Evolutionary conservation across 2,329 filamentous ascomycete genomes (phyloP).

Genomic region (Cordyceps sp.): DNA sequence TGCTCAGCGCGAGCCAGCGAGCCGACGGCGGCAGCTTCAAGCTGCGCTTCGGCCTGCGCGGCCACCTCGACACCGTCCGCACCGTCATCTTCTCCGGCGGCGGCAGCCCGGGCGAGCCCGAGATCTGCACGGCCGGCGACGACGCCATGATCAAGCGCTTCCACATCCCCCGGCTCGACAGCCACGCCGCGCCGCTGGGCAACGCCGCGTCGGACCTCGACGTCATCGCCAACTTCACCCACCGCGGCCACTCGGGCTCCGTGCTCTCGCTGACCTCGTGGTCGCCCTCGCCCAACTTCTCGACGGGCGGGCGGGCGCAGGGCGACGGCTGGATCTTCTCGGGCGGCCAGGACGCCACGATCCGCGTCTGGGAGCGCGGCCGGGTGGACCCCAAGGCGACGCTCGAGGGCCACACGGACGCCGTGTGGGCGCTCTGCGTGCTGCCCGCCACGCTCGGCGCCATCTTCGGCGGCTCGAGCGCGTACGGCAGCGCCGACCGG

Average conservation of each 20-base stretch:
- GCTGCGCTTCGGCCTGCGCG: conserved; percentile 77
- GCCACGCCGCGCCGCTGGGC: conserved; percentile 23
- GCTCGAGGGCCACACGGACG: conserved; percentile 84
- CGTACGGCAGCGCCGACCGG: conserved; percentile 67
- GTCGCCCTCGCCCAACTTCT: conserved; percentile 75
- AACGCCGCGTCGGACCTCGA: conserved; percentile 64
- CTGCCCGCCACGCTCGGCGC: conserved; percentile 68
- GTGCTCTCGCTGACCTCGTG: conserved; percentile 79
- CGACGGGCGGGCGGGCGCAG: conserved; percentile 70
- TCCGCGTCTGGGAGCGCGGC: conserved; percentile 90
- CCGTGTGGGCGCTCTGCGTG: conserved; percentile 89
- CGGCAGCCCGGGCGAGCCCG: conserved; percentile 85
- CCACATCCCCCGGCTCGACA: conserved; percentile 74
- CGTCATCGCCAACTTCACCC: conserved; percentile 85
- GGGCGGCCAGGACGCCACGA: conserved; percentile 81
- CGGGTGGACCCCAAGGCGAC: conserved; percentile 91
- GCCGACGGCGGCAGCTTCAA: conserved; percentile 69
- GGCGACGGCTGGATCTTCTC: conserved; percentile 99
- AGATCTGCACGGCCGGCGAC: conserved; percentile 91
- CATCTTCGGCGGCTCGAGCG: conserved; percentile 60
- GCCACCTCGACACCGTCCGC: conserved; percentile 85
- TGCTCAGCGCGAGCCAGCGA: conserved; percentile 37
- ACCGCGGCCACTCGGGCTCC: conserved; percentile 80
- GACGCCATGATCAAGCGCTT: conserved; percentile 94
- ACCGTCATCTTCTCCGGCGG: conserved; percentile 95